Conservation (phyloP, 208 protist genomes). For the Trypanosoma melophagium region DNA sequence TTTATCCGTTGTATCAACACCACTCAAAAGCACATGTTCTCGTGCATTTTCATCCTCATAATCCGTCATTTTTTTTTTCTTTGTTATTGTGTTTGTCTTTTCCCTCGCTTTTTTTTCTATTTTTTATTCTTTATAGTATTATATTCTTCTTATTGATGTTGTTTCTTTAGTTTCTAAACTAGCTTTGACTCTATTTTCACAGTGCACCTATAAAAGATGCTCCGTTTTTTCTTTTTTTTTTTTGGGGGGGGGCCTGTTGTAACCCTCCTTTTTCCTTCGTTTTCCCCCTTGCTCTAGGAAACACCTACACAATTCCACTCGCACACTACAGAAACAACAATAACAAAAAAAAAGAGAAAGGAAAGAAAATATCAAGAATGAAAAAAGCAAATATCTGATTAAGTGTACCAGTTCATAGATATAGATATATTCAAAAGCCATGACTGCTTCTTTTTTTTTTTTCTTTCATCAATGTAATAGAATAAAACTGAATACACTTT, state of each 20-base stretch:
- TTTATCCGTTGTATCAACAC: not conserved
- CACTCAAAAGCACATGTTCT: not conserved
- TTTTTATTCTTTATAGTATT: not conserved
- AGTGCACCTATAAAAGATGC: too few species aligned
- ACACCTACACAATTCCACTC: too few species aligned
- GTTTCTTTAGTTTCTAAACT: too few species aligned
- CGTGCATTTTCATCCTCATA: slow-evolving; percentile 27
- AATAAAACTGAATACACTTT: not conserved
- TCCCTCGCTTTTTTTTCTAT: not conserved
- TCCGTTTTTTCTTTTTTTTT: too few species aligned
- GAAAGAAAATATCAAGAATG: not conserved
- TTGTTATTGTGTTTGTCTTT: not conserved
- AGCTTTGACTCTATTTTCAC: too few species aligned
- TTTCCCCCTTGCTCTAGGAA: too few species aligned
- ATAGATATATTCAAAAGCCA: not conserved
- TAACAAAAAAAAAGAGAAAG: not conserved
- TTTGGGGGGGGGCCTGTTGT: too few species aligned
- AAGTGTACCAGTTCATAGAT: not conserved
- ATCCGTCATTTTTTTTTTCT: not conserved
- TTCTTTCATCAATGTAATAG: not conserved
- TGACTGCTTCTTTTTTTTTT: not conserved
- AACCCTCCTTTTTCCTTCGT: too few species aligned
- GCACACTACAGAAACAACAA: not conserved
- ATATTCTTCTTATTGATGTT: too few species aligned
- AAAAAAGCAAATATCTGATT: slow-evolving; percentile 8